Conservation (phyloP, 208 protist species). For the Vickermania spadyakhi region DNA sequence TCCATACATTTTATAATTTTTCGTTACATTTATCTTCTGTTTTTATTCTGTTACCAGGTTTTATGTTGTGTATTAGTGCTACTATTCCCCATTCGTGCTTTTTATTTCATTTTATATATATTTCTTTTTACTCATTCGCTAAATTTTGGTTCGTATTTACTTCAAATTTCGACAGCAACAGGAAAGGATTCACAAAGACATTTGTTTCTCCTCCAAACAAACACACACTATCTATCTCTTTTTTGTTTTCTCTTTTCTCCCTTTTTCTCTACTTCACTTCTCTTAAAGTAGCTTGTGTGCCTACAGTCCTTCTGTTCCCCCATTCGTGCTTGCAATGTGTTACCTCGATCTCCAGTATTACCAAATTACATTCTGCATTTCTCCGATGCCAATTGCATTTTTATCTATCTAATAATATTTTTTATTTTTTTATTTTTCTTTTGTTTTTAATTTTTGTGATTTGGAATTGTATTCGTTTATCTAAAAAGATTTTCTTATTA, state of each 20-base stretch:
- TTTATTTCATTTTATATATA: not conserved
- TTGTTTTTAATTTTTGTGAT: not conserved
- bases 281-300: not conserved
- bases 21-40: slow-evolving; percentile 2
- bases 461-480: not conserved
- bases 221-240: not conserved
- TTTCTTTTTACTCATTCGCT: too few relatives aligned
- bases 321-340: too few relatives aligned
- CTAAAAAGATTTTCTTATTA: not conserved
- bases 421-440: not conserved
- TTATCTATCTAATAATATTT: not conserved
- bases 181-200: too few relatives aligned
- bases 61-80: not conserved
- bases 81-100: not conserved
- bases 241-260: not conserved
- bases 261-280: not conserved
- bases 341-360: not conserved
- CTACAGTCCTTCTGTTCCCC: not conserved
- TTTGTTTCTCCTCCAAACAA: not conserved
- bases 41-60: not conserved
- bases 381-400: not conserved
- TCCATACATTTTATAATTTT: slow-evolving; percentile 2
- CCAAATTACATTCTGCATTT: not conserved
- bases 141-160: not conserved
- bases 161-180: too few relatives aligned